Evolutionary conservation across 2,329 filamentous ascomycete species (phyloP).

Genomic region (Alternaria gaisen): DNA sequence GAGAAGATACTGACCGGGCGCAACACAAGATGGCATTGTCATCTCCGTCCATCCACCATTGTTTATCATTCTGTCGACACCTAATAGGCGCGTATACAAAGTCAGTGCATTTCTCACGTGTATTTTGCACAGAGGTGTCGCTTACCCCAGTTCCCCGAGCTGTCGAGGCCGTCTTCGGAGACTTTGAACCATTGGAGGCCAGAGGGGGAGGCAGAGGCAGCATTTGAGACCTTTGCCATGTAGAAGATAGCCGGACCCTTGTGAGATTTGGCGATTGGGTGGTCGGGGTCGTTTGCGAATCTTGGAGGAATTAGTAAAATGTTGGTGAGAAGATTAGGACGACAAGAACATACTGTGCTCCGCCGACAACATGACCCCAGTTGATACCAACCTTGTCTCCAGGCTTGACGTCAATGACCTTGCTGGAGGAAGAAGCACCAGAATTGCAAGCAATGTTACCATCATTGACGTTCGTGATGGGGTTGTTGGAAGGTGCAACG

Average conservation of each 20-base stretch:
- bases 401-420: slow-evolving; percentile 59
- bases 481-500: slow-evolving; percentile 60
- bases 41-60: slow-evolving; percentile 58
- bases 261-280: slow-evolving; percentile 60
- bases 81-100: not conserved
- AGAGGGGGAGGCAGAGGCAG: slow-evolving; percentile 48
- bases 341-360: slow-evolving; percentile 51
- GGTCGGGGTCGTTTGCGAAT: slow-evolving; percentile 54
- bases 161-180: slow-evolving; percentile 52
- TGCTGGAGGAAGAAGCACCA: slow-evolving; percentile 45
- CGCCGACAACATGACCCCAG: slow-evolving; percentile 65
- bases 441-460: slow-evolving; percentile 60
- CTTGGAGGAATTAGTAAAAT: not conserved
- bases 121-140: not conserved
- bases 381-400: slow-evolving; percentile 63
- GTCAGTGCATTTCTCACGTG: not conserved
- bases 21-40: slow-evolving; percentile 48
- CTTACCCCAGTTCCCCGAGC: slow-evolving; percentile 58
- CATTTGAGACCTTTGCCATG: slow-evolving; percentile 54
- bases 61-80: slow-evolving; percentile 51
- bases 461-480: slow-evolving; percentile 60
- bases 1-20: slow-evolving; percentile 54
- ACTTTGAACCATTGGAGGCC: slow-evolving; percentile 56
- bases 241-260: slow-evolving; percentile 56
- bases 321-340: not conserved